A percentile compares a stretch with the other conserved stretches of the same genome.
phyloP scores from a whole-genome alignment of 768 basidiomycete species.

The Daedalea quercina region DNA sequence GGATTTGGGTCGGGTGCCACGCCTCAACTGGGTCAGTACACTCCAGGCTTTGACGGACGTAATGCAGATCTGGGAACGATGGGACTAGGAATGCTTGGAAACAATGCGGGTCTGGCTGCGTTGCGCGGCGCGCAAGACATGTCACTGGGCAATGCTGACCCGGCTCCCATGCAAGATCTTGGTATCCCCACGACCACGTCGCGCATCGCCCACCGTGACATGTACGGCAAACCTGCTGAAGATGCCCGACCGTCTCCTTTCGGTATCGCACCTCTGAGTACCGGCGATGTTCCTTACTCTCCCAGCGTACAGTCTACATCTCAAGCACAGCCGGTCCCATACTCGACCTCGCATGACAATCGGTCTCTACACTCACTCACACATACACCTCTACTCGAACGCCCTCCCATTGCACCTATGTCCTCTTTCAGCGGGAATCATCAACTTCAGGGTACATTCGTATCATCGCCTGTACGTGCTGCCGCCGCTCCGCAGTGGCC shows the following conservation, averaged over 20 bases:
- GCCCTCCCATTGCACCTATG: constrained; percentile 8
- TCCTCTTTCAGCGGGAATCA: constrained; percentile 5
- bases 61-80: neutral
- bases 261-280: neutral
- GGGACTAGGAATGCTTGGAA: neutral
- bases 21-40: neutral
- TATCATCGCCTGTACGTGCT: constrained; percentile 6
- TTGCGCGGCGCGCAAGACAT: neutral
- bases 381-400: constrained; percentile 15
- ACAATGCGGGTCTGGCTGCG: neutral
- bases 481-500: constrained; percentile 16
- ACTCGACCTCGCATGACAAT: constrained; percentile 8
- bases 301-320: neutral
- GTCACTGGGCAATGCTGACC: constrained; percentile 9
- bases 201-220: constrained; percentile 14
- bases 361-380: constrained; percentile 16
- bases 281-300: neutral
- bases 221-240: constrained; percentile 8
- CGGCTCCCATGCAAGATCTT: constrained; percentile 9
- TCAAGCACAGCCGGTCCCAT: constrained; percentile 4
- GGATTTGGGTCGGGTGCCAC: neutral
- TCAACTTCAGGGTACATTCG: constrained; percentile 15
- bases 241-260: neutral
- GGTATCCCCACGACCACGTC: constrained; percentile 10
- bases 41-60: neutral